A percentile compares a stretch with the other conserved stretches of the same genome.
These are phyloP conservation scores for Talaromyces ruber DNA, from an alignment of 495 filamentous ascomycete species.

Conservation along the genomic window DNA sequence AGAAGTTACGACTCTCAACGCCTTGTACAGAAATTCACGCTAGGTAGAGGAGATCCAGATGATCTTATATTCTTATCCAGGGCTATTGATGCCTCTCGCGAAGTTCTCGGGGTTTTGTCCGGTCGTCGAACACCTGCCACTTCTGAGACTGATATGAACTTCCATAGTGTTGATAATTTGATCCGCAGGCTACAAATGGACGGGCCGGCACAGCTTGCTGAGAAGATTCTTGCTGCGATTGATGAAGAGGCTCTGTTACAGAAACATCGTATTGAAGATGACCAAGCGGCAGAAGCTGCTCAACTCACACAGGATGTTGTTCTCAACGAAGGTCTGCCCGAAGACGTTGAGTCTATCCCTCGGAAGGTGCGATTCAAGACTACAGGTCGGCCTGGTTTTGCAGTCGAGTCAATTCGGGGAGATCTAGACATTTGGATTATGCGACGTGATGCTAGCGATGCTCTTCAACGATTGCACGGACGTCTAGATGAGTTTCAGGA, in stretches of 20 bases:
- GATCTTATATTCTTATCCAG: conserved; percentile 75
- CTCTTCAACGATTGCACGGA: conserved; percentile 56
- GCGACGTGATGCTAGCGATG: conserved; percentile 59
- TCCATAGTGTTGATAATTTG: conserved; percentile 43
- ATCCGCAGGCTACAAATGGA: conserved; percentile 56
- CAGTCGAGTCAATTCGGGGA: conserved; percentile 21
- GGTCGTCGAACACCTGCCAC: conserved; percentile 1
- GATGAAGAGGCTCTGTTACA: conserved; percentile 86
- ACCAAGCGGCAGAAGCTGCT: conserved; percentile 57
- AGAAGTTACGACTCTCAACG: conserved; percentile 80
- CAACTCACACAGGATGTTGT: conserved; percentile 60
- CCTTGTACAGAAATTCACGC: conserved; percentile 83
- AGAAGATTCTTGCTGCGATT: conserved; percentile 65
- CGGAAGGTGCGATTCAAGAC: conserved; percentile 32
- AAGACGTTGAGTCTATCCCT: conserved; percentile 35
- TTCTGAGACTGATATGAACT: conserved; percentile 11
- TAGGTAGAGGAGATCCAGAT: conserved; percentile 89
- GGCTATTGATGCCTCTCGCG: conserved; percentile 70
- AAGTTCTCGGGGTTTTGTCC: conserved; percentile 48
- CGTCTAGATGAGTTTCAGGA: conserved; percentile 47
- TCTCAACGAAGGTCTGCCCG: conserved; percentile 45
- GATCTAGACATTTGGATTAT: conserved; percentile 73
- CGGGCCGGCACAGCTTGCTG: conserved; percentile 58
- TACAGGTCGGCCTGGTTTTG: conserved; percentile 15
- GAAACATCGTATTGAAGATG: conserved; percentile 67